Percentiles rank a stretch among this genome's conserved stretches.
phyloP scores from a whole-genome alignment of 331 rosid species.

The Phaseolus coccineus region DNA sequence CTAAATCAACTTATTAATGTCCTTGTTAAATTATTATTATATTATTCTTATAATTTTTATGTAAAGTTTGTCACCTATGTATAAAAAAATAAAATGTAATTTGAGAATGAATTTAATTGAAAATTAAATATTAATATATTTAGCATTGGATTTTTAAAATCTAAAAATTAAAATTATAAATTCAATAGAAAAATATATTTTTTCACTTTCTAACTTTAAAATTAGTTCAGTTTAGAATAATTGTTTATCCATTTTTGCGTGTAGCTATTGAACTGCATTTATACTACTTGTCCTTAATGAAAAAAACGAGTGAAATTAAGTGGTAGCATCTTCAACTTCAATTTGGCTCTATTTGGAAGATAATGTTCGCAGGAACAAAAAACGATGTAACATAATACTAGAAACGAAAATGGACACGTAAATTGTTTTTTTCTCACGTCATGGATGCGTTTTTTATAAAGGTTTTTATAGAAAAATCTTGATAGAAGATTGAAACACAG shows the following conservation, averaged over 20 bases:
- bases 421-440: neutral
- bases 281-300: conserved; percentile 4
- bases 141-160: too few species aligned
- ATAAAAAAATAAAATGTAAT: too few species aligned
- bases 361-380: neutral
- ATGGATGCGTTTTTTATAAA: too few species aligned
- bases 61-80: too few species aligned
- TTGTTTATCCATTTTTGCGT: neutral
- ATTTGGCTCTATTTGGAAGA: neutral
- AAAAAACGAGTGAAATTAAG: neutral
- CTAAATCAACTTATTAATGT: too few species aligned
- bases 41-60: too few species aligned
- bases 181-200: neutral
- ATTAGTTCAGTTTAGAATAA: neutral
- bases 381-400: neutral
- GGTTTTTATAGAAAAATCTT: too few species aligned
- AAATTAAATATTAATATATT: neutral
- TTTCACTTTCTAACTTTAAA: neutral
- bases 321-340: neutral
- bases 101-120: neutral
- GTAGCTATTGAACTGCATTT: neutral
- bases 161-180: neutral
- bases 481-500: too few species aligned
- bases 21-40: too few species aligned
- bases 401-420: neutral